phyloP scores from a whole-genome alignment of 108 stramenopile genomes.

The Bacterosira constricta region DNA sequence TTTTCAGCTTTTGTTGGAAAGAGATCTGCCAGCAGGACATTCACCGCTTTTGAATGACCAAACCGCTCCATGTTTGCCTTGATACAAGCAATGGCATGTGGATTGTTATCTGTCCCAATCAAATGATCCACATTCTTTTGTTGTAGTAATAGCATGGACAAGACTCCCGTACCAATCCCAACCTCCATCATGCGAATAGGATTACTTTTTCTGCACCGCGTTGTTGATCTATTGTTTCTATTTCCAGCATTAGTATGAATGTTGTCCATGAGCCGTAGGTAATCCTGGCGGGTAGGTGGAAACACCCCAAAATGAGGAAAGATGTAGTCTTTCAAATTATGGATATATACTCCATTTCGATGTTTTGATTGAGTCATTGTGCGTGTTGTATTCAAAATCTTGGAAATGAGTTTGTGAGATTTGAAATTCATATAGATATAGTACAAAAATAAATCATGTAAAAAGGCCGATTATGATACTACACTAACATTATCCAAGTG shows the following conservation, averaged over 20 bases:
- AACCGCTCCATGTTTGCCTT: background rate
- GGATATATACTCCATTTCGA: conserved; percentile 2
- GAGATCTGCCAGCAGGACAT: background rate
- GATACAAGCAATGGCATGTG: conserved; percentile 6
- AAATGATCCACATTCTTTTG: background rate
- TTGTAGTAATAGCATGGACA: background rate
- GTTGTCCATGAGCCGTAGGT: background rate
- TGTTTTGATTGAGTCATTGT: too few relatives aligned
- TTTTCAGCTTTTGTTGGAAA: background rate
- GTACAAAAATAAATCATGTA: too few relatives aligned
- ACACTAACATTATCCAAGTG: too few relatives aligned
- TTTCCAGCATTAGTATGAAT: background rate
- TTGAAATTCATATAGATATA: too few relatives aligned
- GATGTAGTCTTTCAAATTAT: background rate
- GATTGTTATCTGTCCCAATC: conserved; percentile 1
- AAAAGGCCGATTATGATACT: too few relatives aligned
- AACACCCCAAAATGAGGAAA: conserved; percentile 14
- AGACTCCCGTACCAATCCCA: conserved; percentile 6
- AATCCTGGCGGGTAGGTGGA: conserved; percentile 9
- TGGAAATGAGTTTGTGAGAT: too few relatives aligned
- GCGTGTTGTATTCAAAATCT: too few relatives aligned
- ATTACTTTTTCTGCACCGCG: background rate
- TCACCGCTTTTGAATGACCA: background rate
- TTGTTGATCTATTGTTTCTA: too few relatives aligned
- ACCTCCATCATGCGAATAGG: conserved; percentile 2